phyloP scores from a whole-genome alignment of 129 eudicot genomes.

The Flaveria ramosissima region DNA sequence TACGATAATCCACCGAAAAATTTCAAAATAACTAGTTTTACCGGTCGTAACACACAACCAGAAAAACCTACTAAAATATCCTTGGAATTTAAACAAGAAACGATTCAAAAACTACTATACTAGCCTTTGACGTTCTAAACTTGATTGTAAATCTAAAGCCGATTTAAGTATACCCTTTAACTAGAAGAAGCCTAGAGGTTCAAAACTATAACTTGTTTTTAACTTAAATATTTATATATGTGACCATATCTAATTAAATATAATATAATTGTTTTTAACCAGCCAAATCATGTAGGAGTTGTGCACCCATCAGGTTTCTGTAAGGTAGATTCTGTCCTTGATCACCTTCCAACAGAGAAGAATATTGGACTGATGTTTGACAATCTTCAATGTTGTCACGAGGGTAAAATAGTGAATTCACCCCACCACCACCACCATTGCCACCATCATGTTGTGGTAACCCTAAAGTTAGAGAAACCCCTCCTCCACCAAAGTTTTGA shows the following conservation, averaged over 20 bases:
- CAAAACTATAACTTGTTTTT: slow-evolving; percentile 24
- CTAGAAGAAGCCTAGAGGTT: slow-evolving; percentile 25
- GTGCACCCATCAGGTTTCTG: slow-evolving; percentile 96
- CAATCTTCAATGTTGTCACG: slow-evolving; percentile 71
- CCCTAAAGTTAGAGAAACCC: slow-evolving; percentile 91
- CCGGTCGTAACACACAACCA: slow-evolving; percentile 7
- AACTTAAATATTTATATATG: slow-evolving; percentile 23
- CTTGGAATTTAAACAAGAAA: slow-evolving; percentile 15
- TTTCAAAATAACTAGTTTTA: slow-evolving; percentile 20
- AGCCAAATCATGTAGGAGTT: slow-evolving; percentile 90
- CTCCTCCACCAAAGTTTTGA: slow-evolving; percentile 38
- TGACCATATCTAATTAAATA: slow-evolving; percentile 26
- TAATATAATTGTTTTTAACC: slow-evolving; percentile 41
- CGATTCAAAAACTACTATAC: slow-evolving; percentile 25
- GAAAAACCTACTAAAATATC: slow-evolving; percentile 13
- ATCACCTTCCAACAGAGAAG: slow-evolving; percentile 78
- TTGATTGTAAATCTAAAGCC: slow-evolving; percentile 32
- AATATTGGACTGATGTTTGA: slow-evolving; percentile 60
- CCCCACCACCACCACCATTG: slow-evolving; percentile 42
- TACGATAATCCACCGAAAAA: slow-evolving; percentile 12
- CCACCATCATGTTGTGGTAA: slow-evolving; percentile 72
- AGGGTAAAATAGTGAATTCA: slow-evolving; percentile 69
- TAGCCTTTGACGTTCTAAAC: slow-evolving; percentile 30
- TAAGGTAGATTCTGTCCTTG: slow-evolving; percentile 80
- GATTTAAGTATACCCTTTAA: slow-evolving; percentile 35